Evolutionary conservation across 225 moss, liverwort and hornwort species (phyloP).

Genomic region (Straminergon stramineum): DNA sequence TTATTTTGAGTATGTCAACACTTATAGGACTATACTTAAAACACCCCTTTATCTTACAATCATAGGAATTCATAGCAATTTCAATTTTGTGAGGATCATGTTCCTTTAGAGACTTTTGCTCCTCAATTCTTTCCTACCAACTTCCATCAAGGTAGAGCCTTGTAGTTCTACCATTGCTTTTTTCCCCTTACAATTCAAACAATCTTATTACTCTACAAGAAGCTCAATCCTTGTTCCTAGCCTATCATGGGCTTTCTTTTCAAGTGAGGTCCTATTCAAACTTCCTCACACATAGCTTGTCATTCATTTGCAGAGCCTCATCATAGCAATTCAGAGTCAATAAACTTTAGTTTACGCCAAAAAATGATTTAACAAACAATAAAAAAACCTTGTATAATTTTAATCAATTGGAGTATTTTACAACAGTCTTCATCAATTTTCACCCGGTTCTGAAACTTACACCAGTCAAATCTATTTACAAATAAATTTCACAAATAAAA

Average conservation of each 20-base stretch:
- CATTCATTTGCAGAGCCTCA: neutral
- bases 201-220: neutral
- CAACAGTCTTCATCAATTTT: neutral
- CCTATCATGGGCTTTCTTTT: neutral
- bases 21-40: too few species aligned
- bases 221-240: neutral
- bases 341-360: neutral
- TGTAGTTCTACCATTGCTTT: rapidly evolving
- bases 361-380: neutral
- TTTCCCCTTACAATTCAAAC: neutral
- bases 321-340: neutral
- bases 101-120: neutral
- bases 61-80: too few species aligned
- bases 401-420: neutral
- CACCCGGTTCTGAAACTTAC: neutral
- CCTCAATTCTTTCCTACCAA: neutral
- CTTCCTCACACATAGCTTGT: neutral
- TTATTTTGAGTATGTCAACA: too few species aligned
- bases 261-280: neutral
- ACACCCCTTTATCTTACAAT: too few species aligned
- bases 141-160: neutral
- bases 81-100: too few species aligned
- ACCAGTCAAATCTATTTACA: neutral
- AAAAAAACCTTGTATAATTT: neutral
- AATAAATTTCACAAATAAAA: too few species aligned